Evolutionary conservation across 805 yeast species (phyloP).

Genomic region (Suhomyces emberorum): DNA sequence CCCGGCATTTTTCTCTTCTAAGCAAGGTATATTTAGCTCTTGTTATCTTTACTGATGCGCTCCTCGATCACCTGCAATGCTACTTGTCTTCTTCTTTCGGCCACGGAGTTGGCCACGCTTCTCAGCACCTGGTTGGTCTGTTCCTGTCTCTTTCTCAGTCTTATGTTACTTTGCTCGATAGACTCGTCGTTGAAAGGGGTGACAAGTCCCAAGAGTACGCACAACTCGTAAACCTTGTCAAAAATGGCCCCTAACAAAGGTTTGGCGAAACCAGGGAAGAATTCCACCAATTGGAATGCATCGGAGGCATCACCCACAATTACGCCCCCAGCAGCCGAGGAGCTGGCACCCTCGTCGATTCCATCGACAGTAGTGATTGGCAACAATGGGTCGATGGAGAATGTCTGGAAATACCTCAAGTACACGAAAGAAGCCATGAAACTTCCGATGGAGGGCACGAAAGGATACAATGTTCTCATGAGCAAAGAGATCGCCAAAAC

Average conservation of each 20-base stretch:
- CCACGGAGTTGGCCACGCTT: slow-evolving; percentile 46
- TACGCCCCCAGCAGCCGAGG: slow-evolving; percentile 18
- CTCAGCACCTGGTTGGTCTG: slow-evolving; percentile 41
- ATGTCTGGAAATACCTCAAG: slow-evolving; percentile 70
- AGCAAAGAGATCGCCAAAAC: slow-evolving; percentile 35
- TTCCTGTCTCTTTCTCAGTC: slow-evolving; percentile 62
- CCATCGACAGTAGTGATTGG: slow-evolving; percentile 39
- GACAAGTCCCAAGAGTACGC: slow-evolving; percentile 45
- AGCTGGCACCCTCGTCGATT: neutral
- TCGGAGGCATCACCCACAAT: slow-evolving; percentile 86
- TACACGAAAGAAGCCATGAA: slow-evolving; percentile 74
- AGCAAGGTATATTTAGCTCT: too few relatives aligned
- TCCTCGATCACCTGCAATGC: slow-evolving; percentile 75
- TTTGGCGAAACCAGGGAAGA: slow-evolving; percentile 69
- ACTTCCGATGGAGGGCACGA: slow-evolving; percentile 52
- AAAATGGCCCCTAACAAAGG: slow-evolving; percentile 53
- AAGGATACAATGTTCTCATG: slow-evolving; percentile 42
- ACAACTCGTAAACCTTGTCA: slow-evolving; percentile 31
- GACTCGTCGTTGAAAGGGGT: slow-evolving; percentile 65
- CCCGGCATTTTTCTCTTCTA: neutral
- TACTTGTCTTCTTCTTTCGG: slow-evolving; percentile 74
- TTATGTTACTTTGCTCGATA: slow-evolving; percentile 68
- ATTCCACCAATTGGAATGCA: slow-evolving; percentile 75
- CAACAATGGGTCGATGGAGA: slow-evolving; percentile 51
- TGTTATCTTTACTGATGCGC: slow-evolving; percentile 37